Base-by-base conservation (phyloP, 176 grass and related monocot species). In the Triticum timopheevii region DNA sequence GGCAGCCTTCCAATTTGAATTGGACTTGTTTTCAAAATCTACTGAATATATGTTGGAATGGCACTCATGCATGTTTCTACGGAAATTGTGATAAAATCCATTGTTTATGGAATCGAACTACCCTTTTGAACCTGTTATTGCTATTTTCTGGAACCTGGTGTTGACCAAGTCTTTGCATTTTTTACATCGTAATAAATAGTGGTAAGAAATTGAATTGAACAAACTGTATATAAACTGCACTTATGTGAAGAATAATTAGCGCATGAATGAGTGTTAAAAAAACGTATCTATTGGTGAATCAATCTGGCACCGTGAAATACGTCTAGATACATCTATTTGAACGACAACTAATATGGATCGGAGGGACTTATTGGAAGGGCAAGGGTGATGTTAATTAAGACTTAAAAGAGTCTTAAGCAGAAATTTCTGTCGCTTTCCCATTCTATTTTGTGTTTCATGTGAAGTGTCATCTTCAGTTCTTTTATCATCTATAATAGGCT, bases 391-490 rank as follows among this genome's bases (percentile, higher is more conserved):
- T 33, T 54, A 19, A 19, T 52, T 19, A 30, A 76, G 11, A 74
- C 40, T 74, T 12, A 54, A 19, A 19, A 19, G 69, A n/a, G 70
- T 68, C 45, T 64, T 78, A 40, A 56, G 68, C 30, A 80, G 39
- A 76, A 30, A 10, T 80, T 54, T 35, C 4, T 83, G 61, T 47
- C 16, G 7, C n/a, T 76, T 50, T 52, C 44, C 24, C 15, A 17
- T 76, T 85, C 59, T 85, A 44, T 75, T 44, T 67, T 31, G 42
- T 68, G 8, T 64, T 80, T 74, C 40, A 73, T 80, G 25, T 74
- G 64, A 61, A 11, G 1, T 78, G 22, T 78, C 47, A 61, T 83
- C 64, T 27, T 78, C 25, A 71, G 3, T 77, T 70, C 44, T 65
- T 84, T 71, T 82, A 23, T 73, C 13, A 8, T 22, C 23, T 77